phyloP scores from a whole-genome alignment of 805 yeast genomes.

The Nematodospora valgi region DNA sequence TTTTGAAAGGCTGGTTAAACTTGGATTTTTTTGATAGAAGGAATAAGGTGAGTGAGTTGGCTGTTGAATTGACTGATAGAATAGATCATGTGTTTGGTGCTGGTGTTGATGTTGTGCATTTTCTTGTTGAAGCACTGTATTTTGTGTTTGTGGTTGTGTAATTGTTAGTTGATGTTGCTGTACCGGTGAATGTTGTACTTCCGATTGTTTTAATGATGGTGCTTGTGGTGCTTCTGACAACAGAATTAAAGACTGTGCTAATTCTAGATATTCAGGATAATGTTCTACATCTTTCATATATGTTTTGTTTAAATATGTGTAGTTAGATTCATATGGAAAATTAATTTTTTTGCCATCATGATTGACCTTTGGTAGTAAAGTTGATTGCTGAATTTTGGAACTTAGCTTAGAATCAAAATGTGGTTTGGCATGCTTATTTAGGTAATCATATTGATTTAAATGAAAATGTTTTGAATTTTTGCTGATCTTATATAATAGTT shows the following conservation, averaged over 20 bases:
- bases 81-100: too few relatives aligned
- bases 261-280: conserved; percentile 47
- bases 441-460: conserved; percentile 27
- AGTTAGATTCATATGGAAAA: conserved; percentile 53
- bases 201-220: neutral
- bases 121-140: neutral
- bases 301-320: conserved; percentile 47
- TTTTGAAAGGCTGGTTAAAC: too few relatives aligned
- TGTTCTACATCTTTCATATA: conserved; percentile 47
- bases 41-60: too few relatives aligned
- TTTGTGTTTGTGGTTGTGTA: conserved; percentile 7
- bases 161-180: neutral
- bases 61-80: too few relatives aligned
- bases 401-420: conserved; percentile 36
- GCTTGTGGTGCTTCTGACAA: conserved; percentile 20
- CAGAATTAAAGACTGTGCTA: conserved; percentile 41
- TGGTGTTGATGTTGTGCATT: conserved; percentile 3
- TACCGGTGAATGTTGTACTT: neutral
- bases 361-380: conserved; percentile 14
- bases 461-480: conserved; percentile 22
- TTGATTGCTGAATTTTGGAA: conserved; percentile 17
- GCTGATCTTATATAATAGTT: conserved; percentile 33
- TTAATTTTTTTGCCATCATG: conserved; percentile 36
- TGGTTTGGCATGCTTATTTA: conserved; percentile 29
- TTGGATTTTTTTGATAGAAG: too few relatives aligned